A percentile compares a stretch with the other conserved stretches of the same genome.
Conservation (phyloP, 495 filamentous ascomycete species). For the Cairneyella variabilis region DNA sequence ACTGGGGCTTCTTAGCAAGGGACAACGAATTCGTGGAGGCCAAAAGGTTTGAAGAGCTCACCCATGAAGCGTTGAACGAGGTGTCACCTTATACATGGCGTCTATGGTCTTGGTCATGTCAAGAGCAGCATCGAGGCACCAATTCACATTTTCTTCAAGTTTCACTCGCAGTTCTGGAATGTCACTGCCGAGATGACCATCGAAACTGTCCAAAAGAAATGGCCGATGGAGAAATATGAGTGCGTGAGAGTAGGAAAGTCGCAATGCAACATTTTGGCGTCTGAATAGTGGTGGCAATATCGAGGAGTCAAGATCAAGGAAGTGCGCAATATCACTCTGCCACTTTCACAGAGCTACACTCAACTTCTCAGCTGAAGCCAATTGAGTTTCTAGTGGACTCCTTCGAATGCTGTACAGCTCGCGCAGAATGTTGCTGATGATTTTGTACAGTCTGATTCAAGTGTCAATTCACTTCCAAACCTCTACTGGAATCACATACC, state of each 20-base stretch:
- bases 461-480: background rate
- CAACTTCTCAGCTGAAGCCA: conserved; percentile 16
- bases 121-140: conserved; percentile 1
- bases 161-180: background rate
- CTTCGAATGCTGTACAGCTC: conserved; percentile 39
- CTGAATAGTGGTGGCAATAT: conserved; percentile 45
- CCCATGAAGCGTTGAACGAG: conserved; percentile 7
- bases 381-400: conserved; percentile 33
- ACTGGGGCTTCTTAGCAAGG: conserved; percentile 23
- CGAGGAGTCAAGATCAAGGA: conserved; percentile 41
- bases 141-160: background rate
- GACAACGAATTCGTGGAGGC: background rate
- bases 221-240: conserved; percentile 54
- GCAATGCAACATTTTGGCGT: conserved; percentile 50
- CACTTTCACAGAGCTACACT: conserved; percentile 35
- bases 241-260: conserved; percentile 49
- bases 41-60: background rate
- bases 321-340: conserved; percentile 39
- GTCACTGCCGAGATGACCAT: background rate
- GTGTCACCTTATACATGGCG: conserved; percentile 27
- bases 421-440: conserved; percentile 36
- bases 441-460: conserved; percentile 35
- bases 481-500: background rate
- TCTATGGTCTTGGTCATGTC: conserved; percentile 34
- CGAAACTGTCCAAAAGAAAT: conserved; percentile 43